Evolutionary conservation across 306 rosid genomes (phyloP).

Genomic region (Trifolium repens): DNA sequence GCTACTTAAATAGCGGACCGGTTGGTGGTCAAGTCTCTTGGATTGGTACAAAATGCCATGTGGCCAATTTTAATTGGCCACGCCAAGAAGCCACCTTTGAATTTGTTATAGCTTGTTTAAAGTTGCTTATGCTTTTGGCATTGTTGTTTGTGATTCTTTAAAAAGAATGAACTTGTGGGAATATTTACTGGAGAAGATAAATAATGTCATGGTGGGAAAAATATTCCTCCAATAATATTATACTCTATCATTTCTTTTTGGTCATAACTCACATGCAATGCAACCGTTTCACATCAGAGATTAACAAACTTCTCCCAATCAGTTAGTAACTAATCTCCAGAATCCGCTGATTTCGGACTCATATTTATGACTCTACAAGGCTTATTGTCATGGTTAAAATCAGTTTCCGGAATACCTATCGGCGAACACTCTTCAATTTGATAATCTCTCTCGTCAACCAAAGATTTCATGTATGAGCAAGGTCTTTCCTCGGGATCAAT

Average conservation of each 20-base stretch:
- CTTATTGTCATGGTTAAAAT: conserved; percentile 57
- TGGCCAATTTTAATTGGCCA: too few species aligned
- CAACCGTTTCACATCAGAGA: conserved; percentile 7
- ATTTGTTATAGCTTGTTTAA: too few species aligned
- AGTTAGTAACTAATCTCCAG: conserved; percentile 51
- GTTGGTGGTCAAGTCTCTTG: too few species aligned
- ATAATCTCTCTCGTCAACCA: conserved; percentile 77
- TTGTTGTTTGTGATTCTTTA: too few species aligned
- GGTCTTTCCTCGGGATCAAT: conserved; percentile 73
- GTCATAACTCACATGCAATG: not conserved
- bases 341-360: conserved; percentile 58
- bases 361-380: conserved; percentile 58
- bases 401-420: conserved; percentile 51
- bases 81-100: too few species aligned
- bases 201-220: not conserved
- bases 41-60: too few species aligned
- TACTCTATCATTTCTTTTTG: not conserved
- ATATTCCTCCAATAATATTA: not conserved
- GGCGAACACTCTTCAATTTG: conserved; percentile 72
- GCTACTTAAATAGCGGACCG: too few species aligned
- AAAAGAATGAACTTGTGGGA: not conserved
- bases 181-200: conserved; percentile 4
- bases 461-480: conserved; percentile 68
- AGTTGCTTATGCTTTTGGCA: too few species aligned
- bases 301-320: not conserved